A percentile compares a stretch with the other conserved stretches of the same genome.
These are phyloP conservation scores for Diutina ranongensis DNA, from an alignment of 1,139 yeast genomes.

Conservation along the genomic window DNA sequence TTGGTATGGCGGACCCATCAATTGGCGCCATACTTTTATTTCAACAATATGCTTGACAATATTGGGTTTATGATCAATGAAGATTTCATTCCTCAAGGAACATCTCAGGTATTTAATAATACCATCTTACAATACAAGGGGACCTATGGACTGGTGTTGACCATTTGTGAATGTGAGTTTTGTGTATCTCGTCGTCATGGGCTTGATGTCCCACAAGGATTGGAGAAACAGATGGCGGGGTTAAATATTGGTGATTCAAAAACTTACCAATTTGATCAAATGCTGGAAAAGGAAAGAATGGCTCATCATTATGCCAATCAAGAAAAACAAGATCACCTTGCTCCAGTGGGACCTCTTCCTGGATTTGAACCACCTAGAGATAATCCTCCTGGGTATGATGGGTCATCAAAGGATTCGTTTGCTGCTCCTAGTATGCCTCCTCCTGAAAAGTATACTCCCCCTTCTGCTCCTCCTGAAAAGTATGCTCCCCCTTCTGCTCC, in stretches of 20 bases:
- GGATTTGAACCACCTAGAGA: background rate
- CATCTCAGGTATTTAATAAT: background rate
- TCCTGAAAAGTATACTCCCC: background rate
- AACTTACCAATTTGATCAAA: background rate
- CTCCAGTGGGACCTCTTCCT: slow-evolving; percentile 3
- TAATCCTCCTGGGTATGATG: background rate
- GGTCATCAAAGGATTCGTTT: background rate
- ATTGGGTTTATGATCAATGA: background rate
- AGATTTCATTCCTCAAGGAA: background rate
- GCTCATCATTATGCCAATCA: background rate
- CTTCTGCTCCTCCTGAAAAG: slow-evolving; percentile 3
- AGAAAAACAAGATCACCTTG: background rate
- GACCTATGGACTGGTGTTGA: background rate
- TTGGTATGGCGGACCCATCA: slow-evolving; percentile 6
- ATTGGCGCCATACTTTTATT: slow-evolving; percentile 3
- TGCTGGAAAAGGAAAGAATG: slow-evolving; percentile 5
- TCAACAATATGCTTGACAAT: background rate
- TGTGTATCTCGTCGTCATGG: background rate
- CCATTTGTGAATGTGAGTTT: background rate
- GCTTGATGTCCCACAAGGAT: background rate
- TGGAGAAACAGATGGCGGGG: background rate
- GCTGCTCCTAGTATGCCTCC: background rate
- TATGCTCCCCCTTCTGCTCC: slow-evolving; percentile 4
- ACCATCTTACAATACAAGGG: background rate
- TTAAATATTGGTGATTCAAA: background rate